A percentile compares a stretch with the other conserved stretches of the same genome.
Conservation (phyloP, 768 basidiomycete species). For the Cantharellus anzutake region DNA sequence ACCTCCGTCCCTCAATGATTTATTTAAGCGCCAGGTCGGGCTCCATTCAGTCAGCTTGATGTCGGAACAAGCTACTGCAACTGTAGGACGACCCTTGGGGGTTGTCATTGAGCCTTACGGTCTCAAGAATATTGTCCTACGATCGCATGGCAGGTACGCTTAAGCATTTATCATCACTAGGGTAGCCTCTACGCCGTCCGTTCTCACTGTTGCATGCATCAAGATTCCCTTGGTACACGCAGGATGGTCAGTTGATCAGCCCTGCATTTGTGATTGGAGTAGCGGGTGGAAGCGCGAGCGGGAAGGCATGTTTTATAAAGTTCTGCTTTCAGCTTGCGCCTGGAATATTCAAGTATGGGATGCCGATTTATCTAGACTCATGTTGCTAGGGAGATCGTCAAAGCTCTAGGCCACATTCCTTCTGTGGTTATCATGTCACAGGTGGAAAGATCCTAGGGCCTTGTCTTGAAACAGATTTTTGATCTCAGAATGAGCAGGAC, state of each 20-base stretch:
- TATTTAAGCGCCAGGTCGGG: too few species aligned
- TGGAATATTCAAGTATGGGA: too few species aligned
- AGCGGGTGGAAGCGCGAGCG: conserved; percentile 74
- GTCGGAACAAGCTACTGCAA: too few species aligned
- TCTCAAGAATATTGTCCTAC: conserved; percentile 48
- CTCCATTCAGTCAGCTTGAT: too few species aligned
- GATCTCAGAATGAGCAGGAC: conserved; percentile 32
- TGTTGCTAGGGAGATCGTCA: conserved; percentile 67
- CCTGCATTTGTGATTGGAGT: conserved; percentile 75
- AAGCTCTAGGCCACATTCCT: conserved; percentile 63
- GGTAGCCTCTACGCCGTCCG: conserved; percentile 45
- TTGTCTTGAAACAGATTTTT: neutral
- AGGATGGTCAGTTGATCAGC: conserved; percentile 45
- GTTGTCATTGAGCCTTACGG: too few species aligned
- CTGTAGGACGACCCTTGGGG: too few species aligned
- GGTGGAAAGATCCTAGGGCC: conserved; percentile 19
- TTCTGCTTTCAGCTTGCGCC: neutral
- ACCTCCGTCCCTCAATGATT: too few species aligned
- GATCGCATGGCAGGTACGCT: conserved; percentile 48
- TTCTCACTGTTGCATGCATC: too few species aligned
- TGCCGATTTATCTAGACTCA: conserved; percentile 35
- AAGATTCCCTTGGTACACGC: conserved; percentile 38
- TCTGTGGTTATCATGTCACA: conserved; percentile 84
- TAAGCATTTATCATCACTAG: neutral
- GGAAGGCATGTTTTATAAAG: conserved; percentile 35